Evolutionary conservation across 495 filamentous ascomycete species (phyloP), one percentile per base, ranked within the genome.

Genomic region (Penicillium goetzii): DNA sequence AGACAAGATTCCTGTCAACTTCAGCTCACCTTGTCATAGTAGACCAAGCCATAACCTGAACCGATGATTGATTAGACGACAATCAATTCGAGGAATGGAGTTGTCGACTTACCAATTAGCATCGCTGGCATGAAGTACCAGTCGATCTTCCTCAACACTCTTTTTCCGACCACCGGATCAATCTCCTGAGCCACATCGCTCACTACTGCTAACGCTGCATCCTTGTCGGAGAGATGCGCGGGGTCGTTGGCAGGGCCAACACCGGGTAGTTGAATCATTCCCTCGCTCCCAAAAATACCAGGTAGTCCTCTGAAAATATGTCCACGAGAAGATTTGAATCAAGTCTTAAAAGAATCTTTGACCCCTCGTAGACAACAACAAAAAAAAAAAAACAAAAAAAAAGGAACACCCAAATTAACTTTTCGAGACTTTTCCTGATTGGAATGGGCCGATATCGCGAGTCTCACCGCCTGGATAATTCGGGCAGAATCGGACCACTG

Each of bases 71-170:
- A 38, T 41, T 34, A 57, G 38, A 33, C 30, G 43, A 30, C 11
- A n/a, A 26, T 33, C 9, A 11, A 45, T 14, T 19, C 14, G 12
- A 15, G 1, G 23, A 55, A 6, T 43, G 8, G 7, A 26, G 15
- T 9, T 5, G 11, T 17, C 12, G 41, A 60, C 67, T 32, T 76
- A 78, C 87, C 89, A 59, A 91, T 76, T 33, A 88, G 75, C 88
- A 92, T 91, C 4, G 84, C 83, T 0, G 90, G 89, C 49, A 92
- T 89, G 38, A 92, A 76, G 62, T 88, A 88, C 58, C 76, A 64
- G 71, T 92, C 89, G 49, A 91, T 91, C 77, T 91, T 92, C n/a
- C 84, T 75, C 56, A 89, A 64, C 19, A 88, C 88, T n/a, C 85
- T 76, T 26, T 72, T 78, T 19, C 80, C 83, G 0, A 85, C 69